phyloP scores from a whole-genome alignment of 495 filamentous ascomycete genomes.

The Hypoxylon subgilvum region DNA sequence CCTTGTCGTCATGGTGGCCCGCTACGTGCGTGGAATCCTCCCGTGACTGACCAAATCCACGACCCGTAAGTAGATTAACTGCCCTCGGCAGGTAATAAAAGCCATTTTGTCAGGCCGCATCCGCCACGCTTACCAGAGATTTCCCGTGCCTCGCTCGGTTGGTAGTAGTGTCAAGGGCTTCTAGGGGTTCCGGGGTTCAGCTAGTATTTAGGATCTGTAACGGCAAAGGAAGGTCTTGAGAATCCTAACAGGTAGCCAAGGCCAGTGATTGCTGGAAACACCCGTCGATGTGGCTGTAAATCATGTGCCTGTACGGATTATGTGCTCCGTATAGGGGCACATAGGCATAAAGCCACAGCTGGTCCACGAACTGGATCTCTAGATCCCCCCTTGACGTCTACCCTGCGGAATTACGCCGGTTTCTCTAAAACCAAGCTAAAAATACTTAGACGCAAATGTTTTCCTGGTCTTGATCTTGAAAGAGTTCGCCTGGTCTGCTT shows the following conservation, averaged over 20 bases:
- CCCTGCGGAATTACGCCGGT: conserved; percentile 21
- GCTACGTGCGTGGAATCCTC: conserved; percentile 30
- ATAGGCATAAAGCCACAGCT: conserved; percentile 28
- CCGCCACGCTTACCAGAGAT: conserved; percentile 30
- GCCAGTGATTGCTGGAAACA: conserved; percentile 16
- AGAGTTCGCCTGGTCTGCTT: conserved; percentile 7
- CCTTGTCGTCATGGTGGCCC: conserved; percentile 38
- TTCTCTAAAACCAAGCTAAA: conserved; percentile 26
- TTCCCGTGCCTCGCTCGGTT: conserved; percentile 12
- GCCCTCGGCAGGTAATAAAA: conserved; percentile 32
- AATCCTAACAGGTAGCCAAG: conserved; percentile 28
- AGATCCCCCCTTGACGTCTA: conserved; percentile 21
- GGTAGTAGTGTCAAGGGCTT: neutral
- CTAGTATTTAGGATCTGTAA: conserved; percentile 19
- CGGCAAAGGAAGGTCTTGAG: conserved; percentile 23
- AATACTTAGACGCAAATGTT: conserved; percentile 17
- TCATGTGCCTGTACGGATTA: neutral
- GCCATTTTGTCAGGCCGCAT: conserved; percentile 29
- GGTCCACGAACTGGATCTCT: conserved; percentile 16
- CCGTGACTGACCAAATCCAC: conserved; percentile 31
- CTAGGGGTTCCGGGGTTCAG: conserved; percentile 28
- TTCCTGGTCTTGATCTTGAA: conserved; percentile 6
- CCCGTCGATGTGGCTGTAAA: conserved; percentile 26
- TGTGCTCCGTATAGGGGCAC: conserved; percentile 33
- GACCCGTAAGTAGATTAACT: conserved; percentile 33